Evolutionary conservation across 495 filamentous ascomycete genomes (phyloP), one percentile per base, ranked within the genome.

Genomic region (Penicillium cosmopolitanum): DNA sequence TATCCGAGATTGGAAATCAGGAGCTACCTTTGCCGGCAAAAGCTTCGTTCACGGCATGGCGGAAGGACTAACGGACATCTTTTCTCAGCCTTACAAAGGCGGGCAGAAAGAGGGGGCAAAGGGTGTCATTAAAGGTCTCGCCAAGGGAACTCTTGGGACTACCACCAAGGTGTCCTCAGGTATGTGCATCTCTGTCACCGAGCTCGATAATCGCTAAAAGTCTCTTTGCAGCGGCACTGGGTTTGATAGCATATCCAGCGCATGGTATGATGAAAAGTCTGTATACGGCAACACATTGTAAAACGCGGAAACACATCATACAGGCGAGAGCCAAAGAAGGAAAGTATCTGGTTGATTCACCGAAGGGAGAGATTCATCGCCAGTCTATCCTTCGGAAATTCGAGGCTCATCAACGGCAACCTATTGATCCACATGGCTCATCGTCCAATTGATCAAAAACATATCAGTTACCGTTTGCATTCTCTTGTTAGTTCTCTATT

Each of bases 111-210:
- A 83, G n/a, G 87, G 88, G 0, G 63, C 84, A 0, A 63, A 82
- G 4, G 91, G 91, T 0, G 83, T 85, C 34, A 66, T 85, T 1
- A 83, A 81, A 58, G 92, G 92, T 2, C 66, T 92, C 2, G 89
- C 86, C 1, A 93, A 90, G 78, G 91, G 92, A 2, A 63, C 91
- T 1, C 86, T 88, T 3, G 89, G 92, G 0, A 82, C 92, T 21
- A 80, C 91, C 5, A 77, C 93, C 3, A 93, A 93, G 71, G 65
- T 70, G 9, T 62, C 69, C 34, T 70, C 69, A 34, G 73, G 72
- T 75, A 57, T 31, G 67, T 60, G 7, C 3, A 44, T 9, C n/a
- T n/a, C n/a, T n/a, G n/a, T n/a, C n/a, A n/a, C n/a, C n/a, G n/a
- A n/a, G n/a, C n/a, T n/a, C n/a, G n/a, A n/a, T n/a, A n/a, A n/a